Percentiles rank a stretch among this genome's conserved stretches.
Evolutionary conservation across 352 stramenopile genomes (phyloP).

Genomic region (Pythium scleroteichum): DNA sequence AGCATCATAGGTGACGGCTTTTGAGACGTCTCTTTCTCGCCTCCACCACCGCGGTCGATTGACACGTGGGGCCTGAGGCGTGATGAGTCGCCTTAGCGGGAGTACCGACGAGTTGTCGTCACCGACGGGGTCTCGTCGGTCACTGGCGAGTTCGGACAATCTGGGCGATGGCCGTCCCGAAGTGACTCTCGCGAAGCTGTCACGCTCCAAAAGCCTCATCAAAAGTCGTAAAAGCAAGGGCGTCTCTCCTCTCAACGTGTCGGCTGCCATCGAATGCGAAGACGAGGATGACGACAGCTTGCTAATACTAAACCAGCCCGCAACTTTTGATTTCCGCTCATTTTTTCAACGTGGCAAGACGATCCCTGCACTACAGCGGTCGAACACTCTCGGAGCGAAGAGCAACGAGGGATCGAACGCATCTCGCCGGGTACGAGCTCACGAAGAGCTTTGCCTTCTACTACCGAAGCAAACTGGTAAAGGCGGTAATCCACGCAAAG

Average conservation of each 20-base stretch:
- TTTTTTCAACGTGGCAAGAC: slow-evolving; percentile 31
- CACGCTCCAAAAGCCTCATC: slow-evolving; percentile 21
- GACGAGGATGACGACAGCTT: slow-evolving; percentile 22
- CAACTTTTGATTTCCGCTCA: slow-evolving; percentile 32
- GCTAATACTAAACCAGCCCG: slow-evolving; percentile 37
- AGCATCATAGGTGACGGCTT: neutral
- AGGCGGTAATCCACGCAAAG: slow-evolving; percentile 35
- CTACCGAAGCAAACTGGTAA: slow-evolving; percentile 34
- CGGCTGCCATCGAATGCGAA: neutral
- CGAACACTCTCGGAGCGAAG: slow-evolving; percentile 1
- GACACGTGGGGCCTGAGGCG: neutral
- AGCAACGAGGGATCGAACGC: neutral
- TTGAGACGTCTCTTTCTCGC: neutral
- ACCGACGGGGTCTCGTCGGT: slow-evolving; percentile 6
- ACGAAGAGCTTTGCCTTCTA: slow-evolving; percentile 64
- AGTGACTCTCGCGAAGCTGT: slow-evolving; percentile 9
- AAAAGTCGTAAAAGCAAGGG: slow-evolving; percentile 23
- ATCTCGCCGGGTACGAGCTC: slow-evolving; percentile 38
- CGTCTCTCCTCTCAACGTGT: slow-evolving; percentile 2
- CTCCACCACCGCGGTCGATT: no score
- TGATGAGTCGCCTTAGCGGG: slow-evolving; percentile 16
- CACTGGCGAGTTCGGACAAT: slow-evolving; percentile 20
- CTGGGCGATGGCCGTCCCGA: slow-evolving; percentile 27
- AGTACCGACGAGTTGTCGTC: neutral
- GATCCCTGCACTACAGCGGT: slow-evolving; percentile 9